A percentile compares a stretch with the other conserved stretches of the same genome.
These are phyloP conservation scores for Herpetospermum pedunculosum DNA, from an alignment of 306 rosid genomes.

Conservation along the genomic window DNA sequence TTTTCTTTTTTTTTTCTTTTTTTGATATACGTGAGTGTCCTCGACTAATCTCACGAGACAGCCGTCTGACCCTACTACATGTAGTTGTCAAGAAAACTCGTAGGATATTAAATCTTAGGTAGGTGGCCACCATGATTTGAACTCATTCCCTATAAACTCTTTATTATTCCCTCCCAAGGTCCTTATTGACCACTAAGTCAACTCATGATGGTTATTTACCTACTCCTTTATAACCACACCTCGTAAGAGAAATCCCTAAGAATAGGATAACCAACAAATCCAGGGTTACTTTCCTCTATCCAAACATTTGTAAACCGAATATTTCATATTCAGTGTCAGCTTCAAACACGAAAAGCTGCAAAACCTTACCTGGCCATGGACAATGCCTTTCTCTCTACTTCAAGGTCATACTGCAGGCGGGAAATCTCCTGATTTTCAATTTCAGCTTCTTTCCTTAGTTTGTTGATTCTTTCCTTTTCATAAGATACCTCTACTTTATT, in stretches of 20 bases:
- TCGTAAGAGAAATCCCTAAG: background rate
- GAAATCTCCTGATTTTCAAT: conserved; percentile 64
- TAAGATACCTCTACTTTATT: conserved; percentile 64
- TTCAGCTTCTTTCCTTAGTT: conserved; percentile 78
- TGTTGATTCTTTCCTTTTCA: conserved; percentile 71
- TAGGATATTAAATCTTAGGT: no score
- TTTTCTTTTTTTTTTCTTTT: no score
- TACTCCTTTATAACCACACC: background rate
- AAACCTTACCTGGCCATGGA: conserved; percentile 89
- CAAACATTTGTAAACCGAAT: background rate
- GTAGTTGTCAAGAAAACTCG: no score
- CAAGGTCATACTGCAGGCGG: conserved; percentile 84
- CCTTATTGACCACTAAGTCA: no score
- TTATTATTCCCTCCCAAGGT: no score
- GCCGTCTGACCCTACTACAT: no score
- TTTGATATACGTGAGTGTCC: no score
- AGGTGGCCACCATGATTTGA: no score
- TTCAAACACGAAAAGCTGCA: background rate
- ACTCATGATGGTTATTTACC: background rate
- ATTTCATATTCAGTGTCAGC: background rate
- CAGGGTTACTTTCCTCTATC: background rate
- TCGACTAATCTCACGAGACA: no score
- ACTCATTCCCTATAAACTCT: no score
- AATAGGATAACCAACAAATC: background rate
- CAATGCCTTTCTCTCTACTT: conserved; percentile 93